Percentiles rank a stretch among this genome's conserved stretches.
Conservation (phyloP, 2,329 filamentous ascomycete species). For the Huntiella abstrusa region DNA sequence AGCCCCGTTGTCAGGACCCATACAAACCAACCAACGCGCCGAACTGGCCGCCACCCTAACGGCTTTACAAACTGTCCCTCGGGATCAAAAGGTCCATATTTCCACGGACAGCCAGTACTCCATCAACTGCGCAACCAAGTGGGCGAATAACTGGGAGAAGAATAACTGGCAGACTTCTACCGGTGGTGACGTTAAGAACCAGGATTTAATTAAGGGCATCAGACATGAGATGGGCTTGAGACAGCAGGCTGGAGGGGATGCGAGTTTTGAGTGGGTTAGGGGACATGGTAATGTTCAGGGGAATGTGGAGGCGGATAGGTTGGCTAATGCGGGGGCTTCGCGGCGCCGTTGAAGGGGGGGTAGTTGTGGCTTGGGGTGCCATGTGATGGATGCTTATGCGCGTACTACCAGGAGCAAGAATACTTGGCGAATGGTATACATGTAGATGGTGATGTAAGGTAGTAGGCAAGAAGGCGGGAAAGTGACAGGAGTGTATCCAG, state of each 20-base stretch:
- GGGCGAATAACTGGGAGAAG: conserved; percentile 59
- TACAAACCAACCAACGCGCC: conserved; percentile 90
- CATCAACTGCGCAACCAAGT: conserved; percentile 73
- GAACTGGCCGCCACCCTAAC: conserved; percentile 77
- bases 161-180: conserved; percentile 60
- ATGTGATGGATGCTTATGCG: too few species aligned
- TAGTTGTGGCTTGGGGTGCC: too few species aligned
- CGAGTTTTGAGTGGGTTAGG: conserved; percentile 74
- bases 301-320: conserved; percentile 60
- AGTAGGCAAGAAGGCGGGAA: too few species aligned
- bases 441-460: too few species aligned
- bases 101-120: conserved; percentile 80
- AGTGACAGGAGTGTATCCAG: too few species aligned
- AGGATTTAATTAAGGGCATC: conserved; percentile 61
- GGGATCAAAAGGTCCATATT: conserved; percentile 52
- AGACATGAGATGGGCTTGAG: conserved; percentile 53
- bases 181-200: conserved; percentile 62
- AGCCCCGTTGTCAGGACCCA: conserved; percentile 51
- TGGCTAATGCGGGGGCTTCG: conserved; percentile 38
- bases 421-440: too few species aligned
- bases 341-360: too few species aligned
- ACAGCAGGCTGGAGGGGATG: conserved; percentile 37
- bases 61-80: conserved; percentile 57
- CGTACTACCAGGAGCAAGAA: too few species aligned
- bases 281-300: conserved; percentile 57